Conservation (phyloP, 495 filamentous ascomycete genomes). For the Penicillium simplicissimum region DNA sequence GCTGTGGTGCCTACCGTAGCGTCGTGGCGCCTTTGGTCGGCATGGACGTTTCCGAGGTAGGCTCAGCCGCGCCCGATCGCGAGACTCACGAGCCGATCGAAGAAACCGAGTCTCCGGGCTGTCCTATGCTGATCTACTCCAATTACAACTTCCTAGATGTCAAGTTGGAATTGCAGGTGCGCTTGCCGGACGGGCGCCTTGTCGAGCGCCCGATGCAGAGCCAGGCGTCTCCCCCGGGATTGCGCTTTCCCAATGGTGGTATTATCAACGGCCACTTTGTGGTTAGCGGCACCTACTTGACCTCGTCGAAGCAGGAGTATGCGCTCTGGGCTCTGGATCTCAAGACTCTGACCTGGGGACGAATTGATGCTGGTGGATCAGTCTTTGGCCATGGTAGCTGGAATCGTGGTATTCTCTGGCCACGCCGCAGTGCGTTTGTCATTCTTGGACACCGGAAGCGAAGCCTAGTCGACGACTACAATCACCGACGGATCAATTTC, state of each 20-base stretch:
- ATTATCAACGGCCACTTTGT: slow-evolving; percentile 94
- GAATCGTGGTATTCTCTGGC: slow-evolving; percentile 94
- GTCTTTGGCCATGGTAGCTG: slow-evolving; percentile 95
- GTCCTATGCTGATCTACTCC: slow-evolving; percentile 95
- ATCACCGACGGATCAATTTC: slow-evolving; percentile 96
- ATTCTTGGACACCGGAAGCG: slow-evolving; percentile 91
- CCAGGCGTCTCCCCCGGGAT: slow-evolving; percentile 80
- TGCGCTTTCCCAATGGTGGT: slow-evolving; percentile 93
- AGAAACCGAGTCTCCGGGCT: slow-evolving; percentile 54
- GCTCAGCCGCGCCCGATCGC: slow-evolving; percentile 45
- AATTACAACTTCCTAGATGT: slow-evolving; percentile 99
- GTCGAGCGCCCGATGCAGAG: slow-evolving; percentile 87
- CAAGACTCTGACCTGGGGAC: slow-evolving; percentile 83
- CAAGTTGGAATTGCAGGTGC: slow-evolving; percentile 89
- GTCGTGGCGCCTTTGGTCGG: slow-evolving; percentile 83
- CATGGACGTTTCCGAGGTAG: slow-evolving; percentile 71
- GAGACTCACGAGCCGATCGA: slow-evolving; percentile 40
- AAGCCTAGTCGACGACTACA: slow-evolving; percentile 96
- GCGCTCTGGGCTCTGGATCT: slow-evolving; percentile 94
- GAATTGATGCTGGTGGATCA: slow-evolving; percentile 92
- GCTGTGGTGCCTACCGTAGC: slow-evolving; percentile 93
- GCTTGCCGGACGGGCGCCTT: slow-evolving; percentile 79
- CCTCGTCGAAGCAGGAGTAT: slow-evolving; percentile 97
- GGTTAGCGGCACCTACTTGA: slow-evolving; percentile 94
- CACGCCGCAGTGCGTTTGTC: slow-evolving; percentile 88